Percentiles rank a stretch among this genome's conserved stretches.
Conservation (phyloP, 345 rosid species). For the Lumnitzera littorea region DNA sequence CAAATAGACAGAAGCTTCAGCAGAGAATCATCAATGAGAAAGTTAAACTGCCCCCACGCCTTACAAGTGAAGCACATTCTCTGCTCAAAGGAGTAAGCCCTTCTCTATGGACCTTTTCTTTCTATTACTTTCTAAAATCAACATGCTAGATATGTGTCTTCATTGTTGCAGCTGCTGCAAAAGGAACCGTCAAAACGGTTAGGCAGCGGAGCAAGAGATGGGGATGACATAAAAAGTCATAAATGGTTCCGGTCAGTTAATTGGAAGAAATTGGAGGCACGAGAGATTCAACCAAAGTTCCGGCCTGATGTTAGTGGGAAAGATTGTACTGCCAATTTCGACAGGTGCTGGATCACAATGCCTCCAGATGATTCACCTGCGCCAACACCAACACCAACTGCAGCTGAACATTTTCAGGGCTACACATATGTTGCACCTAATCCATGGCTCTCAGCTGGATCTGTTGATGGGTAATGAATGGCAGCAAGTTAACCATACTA, state of each 20-base stretch:
- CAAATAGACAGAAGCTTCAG: constrained; percentile 64
- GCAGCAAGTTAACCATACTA: background rate
- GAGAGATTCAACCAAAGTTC: constrained; percentile 55
- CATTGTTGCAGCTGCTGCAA: constrained; percentile 38
- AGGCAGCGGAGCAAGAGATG: constrained; percentile 57
- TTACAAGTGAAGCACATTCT: constrained; percentile 61
- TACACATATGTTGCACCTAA: constrained; percentile 59
- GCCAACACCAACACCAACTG: constrained; percentile 64
- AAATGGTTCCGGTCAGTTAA: constrained; percentile 63
- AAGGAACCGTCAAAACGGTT: constrained; percentile 67
- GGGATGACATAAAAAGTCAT: constrained; percentile 50
- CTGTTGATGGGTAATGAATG: constrained; percentile 3
- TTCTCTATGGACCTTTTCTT: background rate
- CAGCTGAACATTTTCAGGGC: constrained; percentile 61
- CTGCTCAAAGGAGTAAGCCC: constrained; percentile 59
- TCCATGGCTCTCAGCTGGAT: constrained; percentile 53
- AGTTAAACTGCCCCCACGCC: constrained; percentile 54
- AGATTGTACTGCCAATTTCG: constrained; percentile 63
- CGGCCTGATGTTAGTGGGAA: constrained; percentile 63
- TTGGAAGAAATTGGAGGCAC: constrained; percentile 63
- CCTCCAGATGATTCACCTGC: constrained; percentile 67
- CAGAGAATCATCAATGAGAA: constrained; percentile 64
- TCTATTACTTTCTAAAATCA: constrained; percentile 3
- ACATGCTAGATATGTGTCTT: constrained; percentile 5
- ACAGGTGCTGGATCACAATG: constrained; percentile 71